phyloP scores from a whole-genome alignment of 176 grass and related monocot genomes.

The Zea luxurians region DNA sequence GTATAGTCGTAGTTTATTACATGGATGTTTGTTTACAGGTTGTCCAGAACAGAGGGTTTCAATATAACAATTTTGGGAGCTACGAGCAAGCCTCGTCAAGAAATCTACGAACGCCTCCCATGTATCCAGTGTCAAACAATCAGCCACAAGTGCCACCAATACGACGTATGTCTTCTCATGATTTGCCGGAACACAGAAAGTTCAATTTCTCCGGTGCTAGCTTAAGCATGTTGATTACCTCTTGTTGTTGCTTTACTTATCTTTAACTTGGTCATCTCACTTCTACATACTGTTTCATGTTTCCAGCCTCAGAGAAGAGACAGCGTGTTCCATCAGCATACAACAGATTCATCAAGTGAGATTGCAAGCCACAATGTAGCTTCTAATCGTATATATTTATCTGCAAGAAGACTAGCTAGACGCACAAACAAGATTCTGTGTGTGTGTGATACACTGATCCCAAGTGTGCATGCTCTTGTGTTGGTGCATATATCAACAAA shows the following conservation, averaged over 20 bases:
- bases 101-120: slow-evolving; percentile 41
- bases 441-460: too few species aligned
- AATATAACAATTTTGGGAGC: slow-evolving; percentile 40
- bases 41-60: slow-evolving; percentile 48
- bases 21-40: slow-evolving; percentile 34
- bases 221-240: background rate
- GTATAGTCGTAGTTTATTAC: background rate
- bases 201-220: background rate
- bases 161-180: slow-evolving; percentile 47
- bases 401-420: background rate
- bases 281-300: background rate
- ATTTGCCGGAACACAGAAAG: background rate
- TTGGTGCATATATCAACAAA: background rate
- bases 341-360: slow-evolving; percentile 96
- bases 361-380: slow-evolving; percentile 1
- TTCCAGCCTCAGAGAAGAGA: slow-evolving; percentile 73
- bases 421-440: background rate
- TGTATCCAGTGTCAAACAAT: slow-evolving; percentile 47
- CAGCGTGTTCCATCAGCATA: slow-evolving; percentile 92
- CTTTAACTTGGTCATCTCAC: background rate
- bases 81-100: slow-evolving; percentile 41
- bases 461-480: too few species aligned
- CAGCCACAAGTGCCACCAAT: slow-evolving; percentile 57
- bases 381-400: background rate
- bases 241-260: background rate